phyloP scores from a whole-genome alignment of 192 early-diverging fungal species.

The Geranomyces michiganensis region DNA sequence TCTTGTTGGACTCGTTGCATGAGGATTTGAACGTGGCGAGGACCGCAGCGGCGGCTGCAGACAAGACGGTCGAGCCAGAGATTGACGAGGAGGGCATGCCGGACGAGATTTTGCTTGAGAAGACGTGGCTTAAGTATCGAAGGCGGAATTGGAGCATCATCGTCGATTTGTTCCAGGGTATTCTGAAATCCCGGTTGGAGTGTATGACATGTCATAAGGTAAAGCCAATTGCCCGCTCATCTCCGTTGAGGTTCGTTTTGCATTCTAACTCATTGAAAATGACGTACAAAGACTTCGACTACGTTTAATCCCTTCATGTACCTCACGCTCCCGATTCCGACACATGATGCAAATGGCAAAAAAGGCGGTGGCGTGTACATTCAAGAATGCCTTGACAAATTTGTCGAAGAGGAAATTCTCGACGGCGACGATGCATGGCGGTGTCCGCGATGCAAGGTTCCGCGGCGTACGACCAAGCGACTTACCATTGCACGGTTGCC shows the following conservation, averaged over 20 bases:
- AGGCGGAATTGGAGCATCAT: conserved; percentile 78
- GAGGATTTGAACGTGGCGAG: conserved; percentile 85
- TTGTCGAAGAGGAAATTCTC: conserved; percentile 81
- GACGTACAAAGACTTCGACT: conserved; percentile 60
- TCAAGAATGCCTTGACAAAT: conserved; percentile 85
- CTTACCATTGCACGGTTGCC: conserved; percentile 81
- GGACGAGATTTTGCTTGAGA: conserved; percentile 47
- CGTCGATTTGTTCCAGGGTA: conserved; percentile 90
- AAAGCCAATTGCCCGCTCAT: neutral
- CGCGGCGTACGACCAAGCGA: conserved; percentile 74
- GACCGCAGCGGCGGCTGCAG: neutral
- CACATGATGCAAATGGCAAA: conserved; percentile 31
- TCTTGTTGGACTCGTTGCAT: conserved; percentile 87
- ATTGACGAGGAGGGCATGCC: conserved; percentile 72
- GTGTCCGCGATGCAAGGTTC: conserved; percentile 81
- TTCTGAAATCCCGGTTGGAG: conserved; percentile 64
- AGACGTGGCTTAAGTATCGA: conserved; percentile 77
- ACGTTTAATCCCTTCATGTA: conserved; percentile 94
- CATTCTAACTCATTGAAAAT: neutral
- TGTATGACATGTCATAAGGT: conserved; percentile 75
- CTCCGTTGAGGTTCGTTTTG: neutral
- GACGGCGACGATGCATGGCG: conserved; percentile 91
- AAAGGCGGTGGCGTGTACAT: conserved; percentile 63
- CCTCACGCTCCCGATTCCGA: conserved; percentile 86
- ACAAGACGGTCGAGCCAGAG: conserved; percentile 38